Conservation (phyloP, 306 rosid species). For the Quercus agrifolia region DNA sequence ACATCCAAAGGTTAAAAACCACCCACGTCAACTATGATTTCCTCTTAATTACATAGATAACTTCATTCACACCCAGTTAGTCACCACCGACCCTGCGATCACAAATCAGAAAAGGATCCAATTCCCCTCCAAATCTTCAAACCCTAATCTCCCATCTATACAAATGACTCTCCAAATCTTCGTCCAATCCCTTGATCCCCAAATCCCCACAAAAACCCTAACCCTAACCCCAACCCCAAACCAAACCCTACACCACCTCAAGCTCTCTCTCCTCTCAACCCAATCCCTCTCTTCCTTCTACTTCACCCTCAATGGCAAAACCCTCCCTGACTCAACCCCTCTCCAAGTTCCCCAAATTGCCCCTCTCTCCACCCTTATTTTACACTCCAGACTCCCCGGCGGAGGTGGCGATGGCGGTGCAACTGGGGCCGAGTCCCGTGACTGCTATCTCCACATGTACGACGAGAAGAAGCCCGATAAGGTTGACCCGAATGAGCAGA, state of each 20-base stretch:
- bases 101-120: no score
- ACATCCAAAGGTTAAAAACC: no score
- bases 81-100: no score
- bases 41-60: no score
- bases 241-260: conserved; percentile 54
- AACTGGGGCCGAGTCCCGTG: conserved; percentile 95
- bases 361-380: conserved; percentile 57
- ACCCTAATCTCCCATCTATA: conserved; percentile 9
- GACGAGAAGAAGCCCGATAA: conserved; percentile 89
- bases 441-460: conserved; percentile 92
- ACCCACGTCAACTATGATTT: no score
- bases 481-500: conserved; percentile 84
- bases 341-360: conserved; percentile 32
- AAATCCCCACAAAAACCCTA: conserved; percentile 36
- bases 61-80: no score
- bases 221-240: conserved; percentile 21
- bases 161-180: conserved; percentile 58
- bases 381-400: conserved; percentile 56
- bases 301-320: conserved; percentile 69
- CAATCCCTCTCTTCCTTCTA: conserved; percentile 36
- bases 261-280: conserved; percentile 38
- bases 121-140: neutral
- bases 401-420: conserved; percentile 98
- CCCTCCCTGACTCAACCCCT: conserved; percentile 44
- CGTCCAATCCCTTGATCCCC: conserved; percentile 56